A percentile compares a stretch with the other conserved stretches of the same genome.
Conservation (phyloP, 257 asterid species). For the Solanum phureja region DNA sequence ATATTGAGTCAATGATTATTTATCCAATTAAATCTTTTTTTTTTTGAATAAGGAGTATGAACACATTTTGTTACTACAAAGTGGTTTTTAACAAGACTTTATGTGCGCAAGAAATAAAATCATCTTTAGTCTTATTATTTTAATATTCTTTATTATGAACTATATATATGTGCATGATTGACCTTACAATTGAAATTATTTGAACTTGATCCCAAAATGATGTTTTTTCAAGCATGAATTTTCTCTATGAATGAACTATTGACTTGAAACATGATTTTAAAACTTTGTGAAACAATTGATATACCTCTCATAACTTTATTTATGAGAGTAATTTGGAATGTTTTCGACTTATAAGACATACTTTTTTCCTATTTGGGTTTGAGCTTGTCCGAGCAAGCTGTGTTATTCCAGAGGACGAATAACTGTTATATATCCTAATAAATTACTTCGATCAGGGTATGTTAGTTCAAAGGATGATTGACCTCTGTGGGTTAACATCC, state of each 20-base stretch:
- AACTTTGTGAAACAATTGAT: neutral
- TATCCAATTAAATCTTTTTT: neutral
- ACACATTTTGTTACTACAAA: neutral
- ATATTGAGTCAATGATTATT: neutral
- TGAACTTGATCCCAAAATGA: neutral
- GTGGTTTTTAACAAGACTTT: neutral
- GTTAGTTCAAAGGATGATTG: neutral
- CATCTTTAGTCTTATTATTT: neutral
- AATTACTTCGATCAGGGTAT: neutral
- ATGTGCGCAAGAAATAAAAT: neutral
- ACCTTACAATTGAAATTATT: neutral
- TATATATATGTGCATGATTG: neutral
- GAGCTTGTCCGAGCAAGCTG: neutral
- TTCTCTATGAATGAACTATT: neutral
- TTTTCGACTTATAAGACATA: neutral
- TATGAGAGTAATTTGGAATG: neutral
- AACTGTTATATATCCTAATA: neutral
- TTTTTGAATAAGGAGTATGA: neutral
- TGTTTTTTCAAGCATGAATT: neutral
- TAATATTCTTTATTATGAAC: neutral
- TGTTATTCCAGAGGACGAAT: neutral
- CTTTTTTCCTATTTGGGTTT: neutral
- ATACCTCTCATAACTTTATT: neutral
- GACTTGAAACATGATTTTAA: neutral
- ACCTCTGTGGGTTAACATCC: neutral